These are phyloP conservation scores for Cardamine chenopodiifolia DNA, from an alignment of 345 rosid genomes.

Conservation along the genomic window DNA sequence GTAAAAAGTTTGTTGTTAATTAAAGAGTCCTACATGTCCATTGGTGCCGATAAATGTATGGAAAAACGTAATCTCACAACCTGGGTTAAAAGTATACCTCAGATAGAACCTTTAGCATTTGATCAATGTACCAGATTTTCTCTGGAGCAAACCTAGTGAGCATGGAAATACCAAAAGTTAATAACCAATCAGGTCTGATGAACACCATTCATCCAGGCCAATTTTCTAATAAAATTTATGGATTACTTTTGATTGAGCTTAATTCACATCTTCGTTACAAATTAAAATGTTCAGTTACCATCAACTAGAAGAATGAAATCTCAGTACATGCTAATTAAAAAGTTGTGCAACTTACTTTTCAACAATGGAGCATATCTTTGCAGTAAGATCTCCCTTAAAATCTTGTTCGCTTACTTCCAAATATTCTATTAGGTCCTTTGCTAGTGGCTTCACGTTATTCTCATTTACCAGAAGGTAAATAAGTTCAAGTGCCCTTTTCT, in stretches of 20 bases:
- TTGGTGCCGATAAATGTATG: slow-evolving; percentile 3
- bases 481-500: slow-evolving; percentile 95
- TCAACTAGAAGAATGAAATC: slow-evolving; percentile 11
- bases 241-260: slow-evolving; percentile 17
- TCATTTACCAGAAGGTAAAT: slow-evolving; percentile 83
- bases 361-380: slow-evolving; percentile 91
- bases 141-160: slow-evolving; percentile 84
- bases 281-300: slow-evolving; percentile 22
- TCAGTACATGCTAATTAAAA: slow-evolving; percentile 20
- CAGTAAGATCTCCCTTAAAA: slow-evolving; percentile 92
- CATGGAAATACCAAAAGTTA: slow-evolving; percentile 39
- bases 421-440: slow-evolving; percentile 86
- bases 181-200: slow-evolving; percentile 13
- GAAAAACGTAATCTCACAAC: slow-evolving; percentile 2
- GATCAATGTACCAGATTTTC: slow-evolving; percentile 96
- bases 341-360: slow-evolving; percentile 73
- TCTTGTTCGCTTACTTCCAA: slow-evolving; percentile 94
- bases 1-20: background rate
- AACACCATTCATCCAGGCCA: slow-evolving; percentile 24
- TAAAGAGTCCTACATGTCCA: slow-evolving; percentile 9
- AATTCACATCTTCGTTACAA: slow-evolving; percentile 1
- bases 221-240: slow-evolving; percentile 12
- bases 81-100: slow-evolving; percentile 59
- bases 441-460: slow-evolving; percentile 81
- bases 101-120: slow-evolving; percentile 96